A percentile compares a stretch with the other conserved stretches of the same genome.
Evolutionary conservation across 495 filamentous ascomycete species (phyloP).

Genomic region (Penicillium odoratum): DNA sequence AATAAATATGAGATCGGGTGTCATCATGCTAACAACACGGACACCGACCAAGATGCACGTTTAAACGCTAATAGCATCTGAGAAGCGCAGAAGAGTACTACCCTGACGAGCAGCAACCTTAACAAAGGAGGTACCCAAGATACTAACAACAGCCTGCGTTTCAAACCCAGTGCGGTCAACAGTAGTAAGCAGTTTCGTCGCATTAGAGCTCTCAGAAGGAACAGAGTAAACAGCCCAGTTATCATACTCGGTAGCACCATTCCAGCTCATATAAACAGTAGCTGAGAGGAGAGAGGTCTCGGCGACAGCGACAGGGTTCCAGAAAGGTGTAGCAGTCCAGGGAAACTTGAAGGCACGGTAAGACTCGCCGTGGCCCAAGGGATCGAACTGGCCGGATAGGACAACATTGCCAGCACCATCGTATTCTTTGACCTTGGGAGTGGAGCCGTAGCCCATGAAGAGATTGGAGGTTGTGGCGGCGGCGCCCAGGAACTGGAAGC

Average conservation of each 20-base stretch:
- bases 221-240: constrained; percentile 35
- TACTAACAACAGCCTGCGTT: constrained; percentile 15
- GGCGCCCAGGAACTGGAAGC: constrained; percentile 31
- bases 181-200: constrained; percentile 17
- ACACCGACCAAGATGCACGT: neutral
- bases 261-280: constrained; percentile 34
- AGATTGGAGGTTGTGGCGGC: constrained; percentile 28
- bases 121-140: constrained; percentile 20
- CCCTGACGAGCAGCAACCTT: constrained; percentile 33
- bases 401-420: constrained; percentile 15
- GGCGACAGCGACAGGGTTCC: constrained; percentile 16
- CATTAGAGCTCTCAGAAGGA: constrained; percentile 18
- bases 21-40: neutral
- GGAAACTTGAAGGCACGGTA: constrained; percentile 21
- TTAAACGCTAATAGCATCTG: constrained; percentile 12
- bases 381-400: constrained; percentile 15
- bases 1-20: neutral
- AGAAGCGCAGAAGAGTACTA: constrained; percentile 23
- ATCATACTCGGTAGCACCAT: constrained; percentile 38
- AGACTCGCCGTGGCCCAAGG: constrained; percentile 7
- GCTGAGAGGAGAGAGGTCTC: neutral
- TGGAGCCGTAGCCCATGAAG: constrained; percentile 44
- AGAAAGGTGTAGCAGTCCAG: constrained; percentile 20
- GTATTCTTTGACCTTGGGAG: constrained; percentile 46
- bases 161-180: constrained; percentile 33